These are phyloP conservation scores for Podospora anserina DNA, from an alignment of 495 filamentous ascomycete genomes.

Conservation along the genomic window DNA sequence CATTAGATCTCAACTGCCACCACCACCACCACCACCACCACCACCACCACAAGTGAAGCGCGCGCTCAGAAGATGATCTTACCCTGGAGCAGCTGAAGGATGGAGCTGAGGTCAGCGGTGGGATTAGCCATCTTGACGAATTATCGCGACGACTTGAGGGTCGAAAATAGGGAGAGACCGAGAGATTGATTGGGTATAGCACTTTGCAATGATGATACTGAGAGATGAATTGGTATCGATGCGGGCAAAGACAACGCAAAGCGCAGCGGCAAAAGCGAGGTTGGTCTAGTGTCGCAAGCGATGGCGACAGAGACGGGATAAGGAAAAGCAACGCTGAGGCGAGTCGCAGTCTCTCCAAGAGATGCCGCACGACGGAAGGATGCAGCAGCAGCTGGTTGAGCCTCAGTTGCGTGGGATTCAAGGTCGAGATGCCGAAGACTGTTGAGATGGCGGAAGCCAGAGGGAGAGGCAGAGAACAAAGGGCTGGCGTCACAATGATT, in stretches of 20 bases:
- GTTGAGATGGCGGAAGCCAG: background rate
- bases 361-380: background rate
- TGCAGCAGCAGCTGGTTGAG: background rate
- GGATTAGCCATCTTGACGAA: conserved; percentile 29
- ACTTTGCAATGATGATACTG: background rate
- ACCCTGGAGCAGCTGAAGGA: conserved; percentile 28
- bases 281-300: background rate
- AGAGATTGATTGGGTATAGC: background rate
- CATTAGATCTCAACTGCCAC: background rate
- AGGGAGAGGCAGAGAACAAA: background rate
- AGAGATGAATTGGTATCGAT: background rate
- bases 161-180: background rate
- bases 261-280: background rate
- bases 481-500: background rate
- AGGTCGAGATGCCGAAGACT: background rate
- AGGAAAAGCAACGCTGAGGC: background rate
- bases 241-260: background rate
- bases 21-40: background rate
- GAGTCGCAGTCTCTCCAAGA: background rate
- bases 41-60: background rate
- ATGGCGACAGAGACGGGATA: background rate
- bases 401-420: background rate
- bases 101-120: conserved; percentile 31
- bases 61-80: conserved; percentile 1
- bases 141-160: background rate